These are phyloP conservation scores for Colletotrichum sp. DNA, from an alignment of 2,329 filamentous ascomycete genomes.

Conservation along the genomic window DNA sequence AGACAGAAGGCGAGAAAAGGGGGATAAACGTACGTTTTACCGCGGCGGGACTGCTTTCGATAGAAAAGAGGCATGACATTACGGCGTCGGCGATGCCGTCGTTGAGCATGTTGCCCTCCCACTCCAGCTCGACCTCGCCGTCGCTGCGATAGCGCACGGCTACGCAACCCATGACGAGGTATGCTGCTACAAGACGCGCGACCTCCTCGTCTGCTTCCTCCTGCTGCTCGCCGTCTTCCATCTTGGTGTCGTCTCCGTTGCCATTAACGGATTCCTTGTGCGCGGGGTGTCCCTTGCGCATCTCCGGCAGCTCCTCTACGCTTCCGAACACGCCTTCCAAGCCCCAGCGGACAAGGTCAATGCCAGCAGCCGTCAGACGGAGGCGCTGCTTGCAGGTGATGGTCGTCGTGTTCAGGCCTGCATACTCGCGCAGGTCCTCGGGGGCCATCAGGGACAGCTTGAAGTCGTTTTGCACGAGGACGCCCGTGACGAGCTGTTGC, in stretches of 20 bases:
- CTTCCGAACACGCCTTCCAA: slow-evolving; percentile 93
- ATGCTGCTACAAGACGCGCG: slow-evolving; percentile 57
- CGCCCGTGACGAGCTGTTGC: slow-evolving; percentile 76
- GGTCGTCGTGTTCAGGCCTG: slow-evolving; percentile 93
- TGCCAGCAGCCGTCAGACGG: slow-evolving; percentile 83
- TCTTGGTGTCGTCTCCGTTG: slow-evolving; percentile 39
- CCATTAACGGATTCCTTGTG: slow-evolving; percentile 41
- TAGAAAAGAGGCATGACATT: slow-evolving; percentile 88
- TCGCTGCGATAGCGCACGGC: slow-evolving; percentile 77
- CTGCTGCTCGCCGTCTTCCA: slow-evolving; percentile 37
- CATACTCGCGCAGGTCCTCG: slow-evolving; percentile 94
- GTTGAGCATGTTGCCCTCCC: slow-evolving; percentile 98
- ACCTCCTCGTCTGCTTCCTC: slow-evolving; percentile 72
- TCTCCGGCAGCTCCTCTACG: slow-evolving; percentile 72
- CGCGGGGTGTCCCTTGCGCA: slow-evolving; percentile 40
- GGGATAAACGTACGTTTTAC: slow-evolving; percentile 82
- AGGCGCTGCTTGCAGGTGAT: slow-evolving; percentile 93
- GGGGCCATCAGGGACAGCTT: slow-evolving; percentile 97
- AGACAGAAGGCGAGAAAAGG: slow-evolving; percentile 21
- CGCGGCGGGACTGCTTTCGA: slow-evolving; percentile 92
- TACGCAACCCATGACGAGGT: slow-evolving; percentile 89
- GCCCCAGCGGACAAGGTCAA: slow-evolving; percentile 92
- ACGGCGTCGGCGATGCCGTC: slow-evolving; percentile 98
- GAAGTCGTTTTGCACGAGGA: slow-evolving; percentile 97
- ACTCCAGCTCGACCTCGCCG: slow-evolving; percentile 88